Evolutionary conservation across 352 stramenopile species (phyloP), one percentile per base, ranked within the genome.

Genomic region (Phytophthora kernoviae): DNA sequence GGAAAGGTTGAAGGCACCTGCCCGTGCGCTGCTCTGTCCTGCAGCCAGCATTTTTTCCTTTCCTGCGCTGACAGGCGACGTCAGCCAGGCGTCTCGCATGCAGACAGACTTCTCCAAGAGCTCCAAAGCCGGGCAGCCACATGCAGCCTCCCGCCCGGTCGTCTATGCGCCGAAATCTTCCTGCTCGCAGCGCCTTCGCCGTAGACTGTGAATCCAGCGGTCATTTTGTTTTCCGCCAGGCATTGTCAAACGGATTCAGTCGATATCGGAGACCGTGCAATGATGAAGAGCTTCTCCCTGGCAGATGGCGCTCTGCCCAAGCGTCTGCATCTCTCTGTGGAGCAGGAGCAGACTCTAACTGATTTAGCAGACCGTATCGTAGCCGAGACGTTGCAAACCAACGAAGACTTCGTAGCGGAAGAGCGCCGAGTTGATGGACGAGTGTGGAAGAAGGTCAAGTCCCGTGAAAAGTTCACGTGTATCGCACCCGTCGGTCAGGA

Each of bases 381-480:
- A 44, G 74, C 73, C 33, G 79, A 83, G 58, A 84, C 76, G 18
- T 63, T 89, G 46, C 68, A 81, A 11, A 70, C 63, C 12, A 81
- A 84, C 48, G 79, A 83, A 30, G 66, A 65, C 46, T 87, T 81
- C 58, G 70, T 85, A 37, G 61, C 66, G 32, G 65, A 71, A 53
- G 58, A 68, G 20, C 71, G 75, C 5, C 53, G 57, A 37, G 62
- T 89, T 15, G 44, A 74, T 33, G 49, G 44, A 12, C 48, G 68
- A 4, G 58, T 73, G 36, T 89, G 79, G 79, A 85, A 85, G 58
- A 77, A 82, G 33, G 45, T 82, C 36, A 79, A 79, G 52, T 62
- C 66, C 2, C 74, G 76, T n/a, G 79, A 89, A 50, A 80, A 34
- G 52, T 89, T 34, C 65, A 80, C 32, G 63, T 87, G 22, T 89